A percentile compares a stretch with the other conserved stretches of the same genome.
phyloP scores from a whole-genome alignment of 768 basidiomycete species.

The Lyophyllum semitale region DNA sequence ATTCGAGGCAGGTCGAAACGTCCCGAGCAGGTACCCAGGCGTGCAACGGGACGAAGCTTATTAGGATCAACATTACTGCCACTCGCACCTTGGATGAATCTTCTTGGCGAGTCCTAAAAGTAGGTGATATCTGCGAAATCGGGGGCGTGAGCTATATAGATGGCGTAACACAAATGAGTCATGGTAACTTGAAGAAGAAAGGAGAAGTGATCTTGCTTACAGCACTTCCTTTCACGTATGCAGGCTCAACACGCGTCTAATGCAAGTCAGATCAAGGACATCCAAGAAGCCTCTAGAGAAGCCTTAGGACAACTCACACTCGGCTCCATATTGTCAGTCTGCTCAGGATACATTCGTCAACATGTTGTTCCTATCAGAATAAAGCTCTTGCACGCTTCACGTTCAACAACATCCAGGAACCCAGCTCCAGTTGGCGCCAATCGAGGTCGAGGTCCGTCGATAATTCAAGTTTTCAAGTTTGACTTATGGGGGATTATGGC shows the following conservation, averaged over 20 bases:
- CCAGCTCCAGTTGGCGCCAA: too few species aligned
- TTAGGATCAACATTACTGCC: conserved; percentile 44
- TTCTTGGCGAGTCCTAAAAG: conserved; percentile 56
- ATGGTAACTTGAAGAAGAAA: conserved; percentile 1
- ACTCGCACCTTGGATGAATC: conserved; percentile 48
- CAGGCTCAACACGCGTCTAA: conserved; percentile 50
- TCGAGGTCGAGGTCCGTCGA: too few species aligned
- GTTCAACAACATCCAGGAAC: too few species aligned
- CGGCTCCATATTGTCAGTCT: conserved; percentile 53
- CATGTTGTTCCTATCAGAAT: too few species aligned
- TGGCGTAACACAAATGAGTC: conserved; percentile 20
- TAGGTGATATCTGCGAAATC: conserved; percentile 39
- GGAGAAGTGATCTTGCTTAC: conserved; percentile 33
- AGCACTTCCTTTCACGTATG: conserved; percentile 58
- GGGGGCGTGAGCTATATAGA: conserved; percentile 47
- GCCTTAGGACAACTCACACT: conserved; percentile 50
- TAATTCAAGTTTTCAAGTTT: too few species aligned
- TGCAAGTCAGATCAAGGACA: background rate
- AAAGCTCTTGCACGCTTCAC: too few species aligned
- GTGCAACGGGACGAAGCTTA: conserved; percentile 49
- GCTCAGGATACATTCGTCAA: conserved; percentile 62
- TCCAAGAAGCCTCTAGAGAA: background rate
- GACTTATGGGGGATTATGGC: too few species aligned
- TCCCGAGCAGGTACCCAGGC: conserved; percentile 55
- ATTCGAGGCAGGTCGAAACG: conserved; percentile 47